Base-by-base conservation (phyloP, 2,329 filamentous ascomycete genomes). In the Allantophomopsis cytisporea region DNA sequence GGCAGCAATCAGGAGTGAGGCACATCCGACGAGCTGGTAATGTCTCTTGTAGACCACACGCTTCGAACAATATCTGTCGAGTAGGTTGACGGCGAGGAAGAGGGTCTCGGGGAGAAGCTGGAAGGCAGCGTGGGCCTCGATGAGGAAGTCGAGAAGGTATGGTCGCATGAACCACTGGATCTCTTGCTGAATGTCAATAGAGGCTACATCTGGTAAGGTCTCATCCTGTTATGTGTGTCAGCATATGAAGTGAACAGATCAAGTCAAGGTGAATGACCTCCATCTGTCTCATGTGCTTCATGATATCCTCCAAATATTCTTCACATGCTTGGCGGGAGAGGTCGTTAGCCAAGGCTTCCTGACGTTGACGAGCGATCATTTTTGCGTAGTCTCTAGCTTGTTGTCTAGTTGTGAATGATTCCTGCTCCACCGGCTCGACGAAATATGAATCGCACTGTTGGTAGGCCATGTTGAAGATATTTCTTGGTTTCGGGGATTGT, bases 111-210 rank as follows among this genome's bases (percentile, higher is more conserved):
- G 89, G 11, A 96, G 73, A 10, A 98, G 73, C 51, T 86, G 83
- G 64, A 96, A 98, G 44, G 89, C 89, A 49, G 85, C 83, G 57
- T 98, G 91, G 38, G 89, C 91, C 71, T 98, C 91, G 53, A 96
- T 83, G 50, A 98, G 75, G 64, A 98, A 98, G 66, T 98, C 91
- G 57, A 98, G 83, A 30, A 98, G 79, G 61, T 95, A 96, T 1
- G 91, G 91, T 53, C 91, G 73, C 91, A 98, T 98, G 65, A 93
- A 96, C 91, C 91, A 98, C 59, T 96, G 87, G 47, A 98, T 96
- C 71, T 98, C 91, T 49, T 88, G 87, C 64, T 98, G 91, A 62
- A 96, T 95, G 60, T 98, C 91, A 60, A 98, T 98, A 30, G 93
- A 87, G 60, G 89, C 89, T 59, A 94, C 89, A 61, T 98, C 91